Evolutionary conservation across 495 filamentous ascomycete genomes (phyloP), one percentile per base, ranked within the genome.

Genomic region (Neurospora sp.): DNA sequence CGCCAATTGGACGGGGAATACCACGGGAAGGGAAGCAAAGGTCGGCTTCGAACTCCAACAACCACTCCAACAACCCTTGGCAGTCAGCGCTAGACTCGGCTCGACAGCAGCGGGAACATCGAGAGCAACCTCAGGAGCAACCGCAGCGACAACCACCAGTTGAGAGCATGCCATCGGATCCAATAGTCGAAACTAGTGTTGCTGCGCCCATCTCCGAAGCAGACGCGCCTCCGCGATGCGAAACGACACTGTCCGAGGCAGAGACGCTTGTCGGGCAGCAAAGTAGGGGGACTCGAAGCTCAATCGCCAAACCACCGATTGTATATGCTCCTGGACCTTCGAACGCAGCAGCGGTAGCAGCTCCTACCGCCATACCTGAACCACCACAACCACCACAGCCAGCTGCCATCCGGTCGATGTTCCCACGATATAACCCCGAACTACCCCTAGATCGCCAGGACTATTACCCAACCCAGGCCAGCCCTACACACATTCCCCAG

Each of bases 381-480:
- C 60, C 54, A 35, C 39, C 31, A 7, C 80, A n/a, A 35, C 39
- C 31, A 12, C 80, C 8, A 74, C 79, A 42, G 72, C 79, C 76
- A 78, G 84, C 49, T 79, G 80, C 70, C 78, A 85, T 77, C 71
- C 84, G 84, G 71, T 87, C 82, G 16, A 96, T 96, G 74, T 96
- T 97, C 79, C 93, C 93, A 16, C 88, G 85, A n/a, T 95, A 93
- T 78, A 89, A 97, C 79, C 89, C 90, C 11, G 87, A 87, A n/a
- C 70, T 92, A 10, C 87, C 91, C 10, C 85, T 93, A 35, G 86
- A 87, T 73, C 88, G 89, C 72, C 93, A 96, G 78, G 83, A 86
- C 46, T 93, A 94, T 78, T 89, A 86, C 72, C 90, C 91, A 12
- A 89, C 87, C 5, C 87, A 87, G 79, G 75, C 82, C 72, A 86